phyloP scores from a whole-genome alignment of 1,139 yeast species.

The Arxiozyma bovina region DNA sequence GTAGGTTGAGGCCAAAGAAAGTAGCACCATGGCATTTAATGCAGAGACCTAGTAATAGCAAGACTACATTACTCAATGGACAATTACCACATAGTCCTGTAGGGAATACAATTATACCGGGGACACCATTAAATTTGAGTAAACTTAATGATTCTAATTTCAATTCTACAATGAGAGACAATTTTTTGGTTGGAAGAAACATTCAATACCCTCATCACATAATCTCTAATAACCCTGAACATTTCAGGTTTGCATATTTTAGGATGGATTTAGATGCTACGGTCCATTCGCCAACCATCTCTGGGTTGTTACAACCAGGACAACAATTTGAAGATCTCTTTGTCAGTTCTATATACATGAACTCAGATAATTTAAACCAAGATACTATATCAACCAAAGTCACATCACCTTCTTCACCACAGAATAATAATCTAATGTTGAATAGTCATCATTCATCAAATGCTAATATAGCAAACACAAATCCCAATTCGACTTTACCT shows the following conservation, averaged over 20 bases:
- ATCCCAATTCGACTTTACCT: background rate
- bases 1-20: conserved; percentile 67
- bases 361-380: background rate
- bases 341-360: conserved; percentile 33
- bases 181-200: conserved; percentile 27
- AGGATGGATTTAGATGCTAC: conserved; percentile 84
- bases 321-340: conserved; percentile 45
- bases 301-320: conserved; percentile 63
- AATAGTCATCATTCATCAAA: background rate
- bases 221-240: conserved; percentile 37
- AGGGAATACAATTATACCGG: background rate
- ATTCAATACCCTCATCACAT: conserved; percentile 36
- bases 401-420: conserved; percentile 2
- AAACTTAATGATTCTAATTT: background rate
- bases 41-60: conserved; percentile 10
- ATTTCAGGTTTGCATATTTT: conserved; percentile 77
- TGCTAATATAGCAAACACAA: conserved; percentile 8
- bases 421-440: background rate
- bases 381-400: conserved; percentile 1
- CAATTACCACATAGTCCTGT: background rate
- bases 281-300: conserved; percentile 79
- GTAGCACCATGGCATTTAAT: conserved; percentile 67
- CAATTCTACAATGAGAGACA: conserved; percentile 17
- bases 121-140: background rate
- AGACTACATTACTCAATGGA: conserved; percentile 1